These are phyloP conservation scores for Trichoderma sp. DNA, from an alignment of 2,329 filamentous ascomycete genomes.

Conservation along the genomic window DNA sequence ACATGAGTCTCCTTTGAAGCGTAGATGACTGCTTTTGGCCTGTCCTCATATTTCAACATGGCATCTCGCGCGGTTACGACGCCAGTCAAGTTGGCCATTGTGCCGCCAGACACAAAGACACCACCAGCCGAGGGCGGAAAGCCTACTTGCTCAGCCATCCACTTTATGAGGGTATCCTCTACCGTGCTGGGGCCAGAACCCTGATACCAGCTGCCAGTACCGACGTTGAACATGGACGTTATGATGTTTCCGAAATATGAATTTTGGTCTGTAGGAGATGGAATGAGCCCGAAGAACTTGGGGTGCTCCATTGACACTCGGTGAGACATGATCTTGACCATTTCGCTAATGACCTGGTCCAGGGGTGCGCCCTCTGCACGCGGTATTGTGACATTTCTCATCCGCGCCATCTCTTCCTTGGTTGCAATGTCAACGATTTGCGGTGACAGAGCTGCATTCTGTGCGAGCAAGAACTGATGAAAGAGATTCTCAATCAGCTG, in stretches of 20 bases:
- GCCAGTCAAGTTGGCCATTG: slow-evolving; percentile 33
- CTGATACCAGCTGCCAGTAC: slow-evolving; percentile 30
- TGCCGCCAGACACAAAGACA: slow-evolving; percentile 32
- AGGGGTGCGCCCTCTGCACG: background rate
- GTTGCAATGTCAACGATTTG: slow-evolving; percentile 4
- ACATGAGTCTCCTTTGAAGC: slow-evolving; percentile 29
- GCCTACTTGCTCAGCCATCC: slow-evolving; percentile 28
- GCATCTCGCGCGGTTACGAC: slow-evolving; percentile 31
- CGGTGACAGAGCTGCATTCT: background rate
- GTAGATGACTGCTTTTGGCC: slow-evolving; percentile 26
- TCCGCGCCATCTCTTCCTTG: background rate
- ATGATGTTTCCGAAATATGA: slow-evolving; percentile 32
- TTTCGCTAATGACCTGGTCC: slow-evolving; percentile 13
- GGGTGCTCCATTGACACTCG: slow-evolving; percentile 27
- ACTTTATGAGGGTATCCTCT: slow-evolving; percentile 32
- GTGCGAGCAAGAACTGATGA: background rate
- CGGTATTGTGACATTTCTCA: background rate
- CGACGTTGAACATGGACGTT: slow-evolving; percentile 30
- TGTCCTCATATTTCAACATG: slow-evolving; percentile 20
- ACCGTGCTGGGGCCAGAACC: slow-evolving; percentile 30
- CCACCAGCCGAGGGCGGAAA: slow-evolving; percentile 29
- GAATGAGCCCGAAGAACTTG: slow-evolving; percentile 31
- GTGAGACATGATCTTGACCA: slow-evolving; percentile 20
- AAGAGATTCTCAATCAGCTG: slow-evolving; percentile 1
- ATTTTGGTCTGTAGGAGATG: slow-evolving; percentile 29